Base-by-base conservation (phyloP, 305 asterid genomes). In the Solanum aculeatissimum region DNA sequence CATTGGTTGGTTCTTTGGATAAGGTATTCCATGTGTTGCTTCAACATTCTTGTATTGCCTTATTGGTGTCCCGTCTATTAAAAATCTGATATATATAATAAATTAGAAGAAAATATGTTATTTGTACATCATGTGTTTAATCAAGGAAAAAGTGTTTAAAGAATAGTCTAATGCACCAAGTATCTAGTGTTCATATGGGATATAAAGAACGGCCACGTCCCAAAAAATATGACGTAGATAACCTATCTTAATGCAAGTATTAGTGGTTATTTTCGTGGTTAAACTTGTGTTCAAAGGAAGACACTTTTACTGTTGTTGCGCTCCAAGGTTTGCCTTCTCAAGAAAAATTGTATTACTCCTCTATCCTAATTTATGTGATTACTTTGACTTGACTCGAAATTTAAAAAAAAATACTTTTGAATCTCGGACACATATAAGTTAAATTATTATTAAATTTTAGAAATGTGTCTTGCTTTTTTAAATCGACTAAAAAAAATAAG, bases 1-100 rank as follows among this genome's bases (percentile, higher is more conserved):
- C 86, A 83, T 83, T 42, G 86, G 21, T 71, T 83, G 86, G 60
- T 42, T 27, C 29, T 71, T 83, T n/a, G 82, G 86, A 27, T 21
- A 74, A 40, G 82, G 32, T 27, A 84, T 54, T 29, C 86, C 86
- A 54, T 15, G 40, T 71, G 79, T 32, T 35, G 83, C 66, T 72
- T 74, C 86, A 14, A 69, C 14, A 51, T 83, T 83, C 70, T 83
- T 83, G 80, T 12, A 83, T 69, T 83, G 69, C 6, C 81, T 69
- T 1, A 83, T 83, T 7, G 85, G 85, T 53, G 81, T 83, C 68
- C 80, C 80, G 53, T 83, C 85, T 15, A 83, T 81, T 19, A 38
- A 68, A 51, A 83, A 83, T 49, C 81, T 69, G 7, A 3, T 58
- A 79, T 10, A 3, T 58, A 79, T 10, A 18, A 21, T 38, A 19